These are phyloP conservation scores for Castanea sativa DNA, from an alignment of 306 rosid genomes.

Conservation along the genomic window DNA sequence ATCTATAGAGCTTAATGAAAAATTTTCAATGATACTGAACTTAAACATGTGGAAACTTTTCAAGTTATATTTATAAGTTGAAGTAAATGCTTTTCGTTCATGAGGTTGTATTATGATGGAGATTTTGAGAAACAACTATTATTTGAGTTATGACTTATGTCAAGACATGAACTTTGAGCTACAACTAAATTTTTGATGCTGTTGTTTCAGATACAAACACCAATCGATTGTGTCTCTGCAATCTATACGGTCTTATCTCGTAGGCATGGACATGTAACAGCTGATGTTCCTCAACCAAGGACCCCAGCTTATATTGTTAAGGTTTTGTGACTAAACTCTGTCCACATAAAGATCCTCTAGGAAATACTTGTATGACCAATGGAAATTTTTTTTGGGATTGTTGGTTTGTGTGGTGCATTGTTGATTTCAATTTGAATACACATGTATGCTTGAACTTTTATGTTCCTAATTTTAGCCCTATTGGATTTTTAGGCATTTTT, in stretches of 20 bases:
- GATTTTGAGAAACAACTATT: background rate
- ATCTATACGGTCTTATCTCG: constrained; percentile 97
- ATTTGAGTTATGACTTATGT: background rate
- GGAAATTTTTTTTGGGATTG: background rate
- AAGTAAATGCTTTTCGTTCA: background rate
- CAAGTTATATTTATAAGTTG: background rate
- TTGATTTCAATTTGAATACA: background rate
- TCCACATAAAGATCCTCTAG: background rate
- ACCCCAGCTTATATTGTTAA: constrained; percentile 90
- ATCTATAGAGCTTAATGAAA: no score
- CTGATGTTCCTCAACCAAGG: constrained; percentile 99
- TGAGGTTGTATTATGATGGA: background rate
- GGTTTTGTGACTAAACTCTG: constrained; percentile 47
- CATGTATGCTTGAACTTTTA: background rate
- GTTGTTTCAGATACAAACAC: constrained; percentile 88
- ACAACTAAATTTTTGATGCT: constrained; percentile 15
- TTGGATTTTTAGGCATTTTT: constrained; percentile 73
- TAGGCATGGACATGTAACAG: constrained; percentile 98
- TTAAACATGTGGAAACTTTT: background rate
- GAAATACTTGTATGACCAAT: background rate
- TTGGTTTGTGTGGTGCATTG: background rate
- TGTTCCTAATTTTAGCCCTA: background rate
- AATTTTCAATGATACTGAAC: background rate
- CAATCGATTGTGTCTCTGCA: constrained; percentile 95
- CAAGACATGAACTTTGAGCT: constrained; percentile 21